Percentiles rank a stretch among this genome's conserved stretches.
phyloP scores from a whole-genome alignment of 73 alveolate genomes.

The Paraurostyla sp. region DNA sequence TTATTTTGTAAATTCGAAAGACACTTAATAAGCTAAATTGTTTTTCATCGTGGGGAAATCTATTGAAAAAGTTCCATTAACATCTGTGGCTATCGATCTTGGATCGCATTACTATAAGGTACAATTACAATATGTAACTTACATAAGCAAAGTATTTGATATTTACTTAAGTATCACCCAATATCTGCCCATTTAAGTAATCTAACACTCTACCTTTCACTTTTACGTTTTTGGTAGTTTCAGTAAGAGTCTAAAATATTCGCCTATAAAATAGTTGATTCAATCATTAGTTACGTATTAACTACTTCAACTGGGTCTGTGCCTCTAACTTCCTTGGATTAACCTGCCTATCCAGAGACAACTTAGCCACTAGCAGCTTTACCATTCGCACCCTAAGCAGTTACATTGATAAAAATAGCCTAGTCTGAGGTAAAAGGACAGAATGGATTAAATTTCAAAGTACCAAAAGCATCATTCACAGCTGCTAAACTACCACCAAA shows the following conservation, averaged over 20 bases:
- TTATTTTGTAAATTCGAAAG: background rate
- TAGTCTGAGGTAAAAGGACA: conserved; percentile 22
- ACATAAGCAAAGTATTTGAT: conserved; percentile 28
- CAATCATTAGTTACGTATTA: background rate
- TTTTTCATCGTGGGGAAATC: conserved; percentile 27
- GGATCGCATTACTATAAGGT: conserved; percentile 1
- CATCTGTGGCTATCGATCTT: background rate
- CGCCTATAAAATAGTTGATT: background rate
- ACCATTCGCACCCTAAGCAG: conserved; percentile 17
- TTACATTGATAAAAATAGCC: background rate
- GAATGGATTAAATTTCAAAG: background rate
- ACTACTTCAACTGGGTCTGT: background rate
- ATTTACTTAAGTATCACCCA: background rate
- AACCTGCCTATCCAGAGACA: conserved; percentile 48
- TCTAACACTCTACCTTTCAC: conserved; percentile 3
- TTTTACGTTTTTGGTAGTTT: background rate
- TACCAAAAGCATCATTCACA: background rate
- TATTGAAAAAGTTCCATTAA: conserved; percentile 18
- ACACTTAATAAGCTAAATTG: conserved; percentile 12
- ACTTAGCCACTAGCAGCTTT: conserved; percentile 46
- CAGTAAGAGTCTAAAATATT: background rate
- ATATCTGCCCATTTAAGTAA: background rate
- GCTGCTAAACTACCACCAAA: background rate
- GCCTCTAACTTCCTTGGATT: conserved; percentile 34
- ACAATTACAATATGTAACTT: background rate